Base-by-base conservation (phyloP, 352 stramenopile genomes). In the Saprolegnia parasitica region DNA sequence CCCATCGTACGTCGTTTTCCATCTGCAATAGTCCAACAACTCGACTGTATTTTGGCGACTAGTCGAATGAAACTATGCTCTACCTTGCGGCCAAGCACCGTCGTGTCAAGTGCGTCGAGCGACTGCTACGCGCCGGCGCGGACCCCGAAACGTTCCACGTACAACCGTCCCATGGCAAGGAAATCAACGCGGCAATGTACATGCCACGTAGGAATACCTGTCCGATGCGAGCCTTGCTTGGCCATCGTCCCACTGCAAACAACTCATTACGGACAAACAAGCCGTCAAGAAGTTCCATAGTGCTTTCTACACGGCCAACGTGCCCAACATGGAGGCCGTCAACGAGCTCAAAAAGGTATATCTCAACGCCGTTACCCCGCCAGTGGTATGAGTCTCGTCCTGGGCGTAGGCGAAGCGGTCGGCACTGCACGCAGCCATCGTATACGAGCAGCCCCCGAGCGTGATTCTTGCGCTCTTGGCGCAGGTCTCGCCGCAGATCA, bases 151-250 rank as follows among this genome's bases (percentile, higher is more conserved):
- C 1, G 8, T 49, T 49, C 8, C 13, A 49, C 42, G 42, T 49
- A 49, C 42, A 49, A 49, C 11, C 42, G 42, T 49, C 10, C 16
- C n/a, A 32, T 40, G 21, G 5, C 26, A 49, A 49, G 42, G n/a
- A n/a, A n/a, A n/a, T n/a, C 18, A n/a, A n/a, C 18, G 42, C 42
- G 8, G 39, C 39, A 46, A 49, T 49, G 42, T 1, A n/a, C 24
- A n/a, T n/a, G 40, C n/a, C 55, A 63, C 32, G 56, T 65, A 65
- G 56, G 56, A 65, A 13, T 49, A 49, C 23, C 24, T 65, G 35
- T 50, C 35, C n/a, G 47, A 32, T 13, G 24, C 26, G 37, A n/a
- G 35, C 1, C 35, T 29, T n/a, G 52, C 20, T 4, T 37, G 40
- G 40, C 56, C 20, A 65, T 46, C 11, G 35, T 9, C 56, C 10